Conservation (phyloP, 176 grass and related monocot genomes). For the Bolboschoenus planiculmis region DNA sequence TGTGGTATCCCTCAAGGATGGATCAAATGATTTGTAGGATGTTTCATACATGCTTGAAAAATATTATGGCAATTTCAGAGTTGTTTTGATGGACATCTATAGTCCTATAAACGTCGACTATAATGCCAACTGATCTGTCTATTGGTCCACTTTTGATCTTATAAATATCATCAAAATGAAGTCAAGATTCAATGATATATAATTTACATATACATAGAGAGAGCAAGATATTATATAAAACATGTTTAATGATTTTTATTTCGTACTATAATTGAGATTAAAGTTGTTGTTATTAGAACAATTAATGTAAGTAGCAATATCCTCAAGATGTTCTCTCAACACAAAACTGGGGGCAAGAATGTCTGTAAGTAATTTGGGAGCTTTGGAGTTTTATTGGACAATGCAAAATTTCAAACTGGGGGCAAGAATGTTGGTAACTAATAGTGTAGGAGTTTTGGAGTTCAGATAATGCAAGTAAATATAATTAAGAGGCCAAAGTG, state of each 20-base stretch:
- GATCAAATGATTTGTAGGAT: not conserved
- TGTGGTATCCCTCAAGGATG: no score
- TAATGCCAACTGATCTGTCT: not conserved
- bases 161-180: no score
- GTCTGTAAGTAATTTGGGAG: not conserved
- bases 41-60: not conserved
- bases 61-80: not conserved
- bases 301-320: not conserved
- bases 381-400: no score
- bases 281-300: not conserved
- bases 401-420: not conserved
- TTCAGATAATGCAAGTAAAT: not conserved
- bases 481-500: not conserved
- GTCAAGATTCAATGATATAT: no score
- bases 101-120: not conserved
- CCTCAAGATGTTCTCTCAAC: not conserved
- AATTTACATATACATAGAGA: no score
- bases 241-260: not conserved
- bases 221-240: not conserved
- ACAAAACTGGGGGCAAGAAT: not conserved
- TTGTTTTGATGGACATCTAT: not conserved
- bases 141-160: not conserved
- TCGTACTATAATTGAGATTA: not conserved
- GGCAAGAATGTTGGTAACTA: not conserved
- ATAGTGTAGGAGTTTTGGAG: not conserved